Base-by-base conservation (phyloP, 1,284 basidiomycete genomes). In the Cryptococcus floricola region DNA sequence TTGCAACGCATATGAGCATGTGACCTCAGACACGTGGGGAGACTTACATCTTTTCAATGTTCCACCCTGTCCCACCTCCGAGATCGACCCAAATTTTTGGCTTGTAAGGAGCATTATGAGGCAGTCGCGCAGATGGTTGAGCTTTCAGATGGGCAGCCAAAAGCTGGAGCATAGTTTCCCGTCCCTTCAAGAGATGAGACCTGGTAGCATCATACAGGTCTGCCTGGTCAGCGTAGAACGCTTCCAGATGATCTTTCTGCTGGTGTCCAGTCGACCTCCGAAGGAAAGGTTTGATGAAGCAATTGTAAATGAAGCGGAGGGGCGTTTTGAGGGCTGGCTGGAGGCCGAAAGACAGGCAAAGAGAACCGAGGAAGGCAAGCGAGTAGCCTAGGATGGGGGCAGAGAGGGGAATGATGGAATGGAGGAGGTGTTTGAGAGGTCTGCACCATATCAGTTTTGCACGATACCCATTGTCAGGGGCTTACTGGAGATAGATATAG, bases 1-100 rank as follows among this genome's bases (percentile, higher is more conserved):
- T 48, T 10, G 46, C 7, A 8, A 27, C 10, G 5, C 16, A 7
- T 37, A n/a, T 27, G n/a, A 27, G 27, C 31, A 18, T 28, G 14
- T 34, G 31, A 10, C 8, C 2, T 12, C 6, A 19, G 16, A 48
- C 14, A 34, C 46, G 27, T 34, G n/a, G 39, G 39, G 43, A 12
- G 3, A 60, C 60, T 54, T 25, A 67, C 73, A 91, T 90, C 61
- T 85, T 80, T 75, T 91, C 89, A 63, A 91, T 86, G 74, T 90
- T 91, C 80, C 87, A 86, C 13, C 87, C 87, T 10, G 88, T 90
- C 38, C 88, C 89, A 28, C 88, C 89, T 9, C 88, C 89, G 54
- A 91, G 85, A 71, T 90, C 89, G 34, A 90, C 81, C 89, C 89
- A 91, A 34, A 91, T 81, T 47, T 63, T 68, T 28, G 67, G 70